These are phyloP conservation scores for Penicillium palitans DNA, from an alignment of 2,329 filamentous ascomycete species.

Conservation along the genomic window DNA sequence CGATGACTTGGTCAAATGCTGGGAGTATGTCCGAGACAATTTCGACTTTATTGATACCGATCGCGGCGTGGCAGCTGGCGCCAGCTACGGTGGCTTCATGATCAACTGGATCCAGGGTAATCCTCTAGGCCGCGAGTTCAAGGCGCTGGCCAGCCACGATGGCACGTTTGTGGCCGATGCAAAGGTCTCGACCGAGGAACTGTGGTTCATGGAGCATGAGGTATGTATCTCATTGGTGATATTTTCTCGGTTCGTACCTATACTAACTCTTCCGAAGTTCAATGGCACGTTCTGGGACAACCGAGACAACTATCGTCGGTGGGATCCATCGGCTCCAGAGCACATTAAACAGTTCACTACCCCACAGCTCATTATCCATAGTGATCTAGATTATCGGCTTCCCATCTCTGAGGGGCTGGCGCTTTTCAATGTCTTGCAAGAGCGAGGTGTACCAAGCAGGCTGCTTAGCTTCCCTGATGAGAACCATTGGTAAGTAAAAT, in stretches of 20 bases:
- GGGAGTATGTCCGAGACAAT: conserved; percentile 63
- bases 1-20: conserved; percentile 74
- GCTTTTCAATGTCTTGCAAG: conserved; percentile 79
- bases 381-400: conserved; percentile 80
- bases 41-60: conserved; percentile 41
- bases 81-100: conserved; percentile 49
- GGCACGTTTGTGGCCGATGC: conserved; percentile 69
- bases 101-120: conserved; percentile 87
- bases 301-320: conserved; percentile 64
- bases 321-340: conserved; percentile 62
- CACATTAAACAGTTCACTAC: conserved; percentile 70
- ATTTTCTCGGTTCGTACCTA: neutral
- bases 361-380: conserved; percentile 82
- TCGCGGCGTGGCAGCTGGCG: conserved; percentile 43
- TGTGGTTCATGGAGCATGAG: conserved; percentile 55
- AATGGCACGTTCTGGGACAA: conserved; percentile 54
- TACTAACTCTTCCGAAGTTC: conserved; percentile 35
- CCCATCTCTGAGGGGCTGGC: conserved; percentile 76
- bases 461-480: conserved; percentile 78
- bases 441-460: conserved; percentile 69
- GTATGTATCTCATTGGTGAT: conserved; percentile 19
- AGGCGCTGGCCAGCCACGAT: conserved; percentile 84
- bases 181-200: conserved; percentile 53
- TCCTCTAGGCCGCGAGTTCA: conserved; percentile 77
- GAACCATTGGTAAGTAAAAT: conserved; percentile 53